Evolutionary conservation across 2,329 filamentous ascomycete genomes (phyloP).

Genomic region (Ceratocystis colombiana): DNA sequence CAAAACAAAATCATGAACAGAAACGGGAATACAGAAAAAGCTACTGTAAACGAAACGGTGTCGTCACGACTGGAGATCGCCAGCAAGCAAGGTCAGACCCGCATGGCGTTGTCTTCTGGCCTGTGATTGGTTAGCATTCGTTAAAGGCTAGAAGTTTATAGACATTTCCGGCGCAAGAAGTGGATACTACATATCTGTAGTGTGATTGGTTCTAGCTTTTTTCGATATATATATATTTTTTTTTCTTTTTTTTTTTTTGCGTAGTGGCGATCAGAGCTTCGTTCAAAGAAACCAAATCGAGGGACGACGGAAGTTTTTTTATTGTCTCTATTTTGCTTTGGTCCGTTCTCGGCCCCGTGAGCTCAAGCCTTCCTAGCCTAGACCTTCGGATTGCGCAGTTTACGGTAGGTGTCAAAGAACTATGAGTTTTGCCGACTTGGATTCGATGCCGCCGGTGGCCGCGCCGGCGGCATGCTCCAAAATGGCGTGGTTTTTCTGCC

Average conservation of each 20-base stretch:
- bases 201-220: neutral
- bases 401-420: neutral
- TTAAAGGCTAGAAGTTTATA: neutral
- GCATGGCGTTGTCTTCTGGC: neutral
- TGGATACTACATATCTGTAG: neutral
- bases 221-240: too few species aligned
- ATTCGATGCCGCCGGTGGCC: constrained; percentile 6
- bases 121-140: neutral
- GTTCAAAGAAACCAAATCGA: neutral
- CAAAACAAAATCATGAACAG: neutral
- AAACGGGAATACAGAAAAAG: constrained; percentile 16
- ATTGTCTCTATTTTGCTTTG: neutral
- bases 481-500: constrained; percentile 7
- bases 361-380: neutral
- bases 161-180: neutral
- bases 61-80: constrained; percentile 22
- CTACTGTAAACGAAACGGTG: constrained; percentile 18
- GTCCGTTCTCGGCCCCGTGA: constrained; percentile 13
- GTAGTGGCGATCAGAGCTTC: neutral
- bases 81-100: neutral
- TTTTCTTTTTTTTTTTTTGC: too few species aligned
- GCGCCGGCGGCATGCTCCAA: constrained; percentile 20
- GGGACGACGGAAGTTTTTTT: constrained; percentile 4
- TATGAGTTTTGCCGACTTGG: neutral
- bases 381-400: neutral